Percentiles rank a stretch among this genome's conserved stretches.
These are phyloP conservation scores for Breviolum minutum DNA, from an alignment of 73 alveolate genomes.

Conservation along the genomic window DNA sequence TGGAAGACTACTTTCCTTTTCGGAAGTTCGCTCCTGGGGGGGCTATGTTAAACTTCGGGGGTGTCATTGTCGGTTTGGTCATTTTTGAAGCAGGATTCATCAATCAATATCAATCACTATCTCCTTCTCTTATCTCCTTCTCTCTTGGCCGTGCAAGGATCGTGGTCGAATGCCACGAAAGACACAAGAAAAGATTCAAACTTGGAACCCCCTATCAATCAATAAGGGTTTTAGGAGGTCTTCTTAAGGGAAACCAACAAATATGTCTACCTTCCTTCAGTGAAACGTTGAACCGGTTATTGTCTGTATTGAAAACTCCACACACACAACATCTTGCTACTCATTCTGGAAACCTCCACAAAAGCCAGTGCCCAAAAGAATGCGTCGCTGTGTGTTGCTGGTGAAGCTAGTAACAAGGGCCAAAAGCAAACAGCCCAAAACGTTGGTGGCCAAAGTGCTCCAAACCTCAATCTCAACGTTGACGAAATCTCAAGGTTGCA, in stretches of 20 bases:
- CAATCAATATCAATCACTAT: no score
- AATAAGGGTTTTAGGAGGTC: no score
- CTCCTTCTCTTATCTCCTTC: no score
- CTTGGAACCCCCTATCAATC: no score
- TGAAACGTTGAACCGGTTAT: neutral
- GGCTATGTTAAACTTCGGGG: no score
- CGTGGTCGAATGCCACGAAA: no score
- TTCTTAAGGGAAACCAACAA: neutral
- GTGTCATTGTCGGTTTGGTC: no score
- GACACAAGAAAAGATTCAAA: no score
- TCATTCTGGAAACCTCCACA: conserved; percentile 30
- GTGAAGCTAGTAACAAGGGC: neutral
- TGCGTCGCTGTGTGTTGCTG: neutral
- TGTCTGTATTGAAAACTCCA: neutral
- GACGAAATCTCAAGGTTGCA: neutral
- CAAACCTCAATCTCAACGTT: neutral
- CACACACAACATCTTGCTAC: neutral
- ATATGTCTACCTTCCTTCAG: neutral
- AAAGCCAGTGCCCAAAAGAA: conserved; percentile 85
- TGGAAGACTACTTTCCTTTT: no score
- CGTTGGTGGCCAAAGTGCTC: conserved; percentile 3
- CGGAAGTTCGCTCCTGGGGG: no score
- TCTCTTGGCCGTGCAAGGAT: no score
- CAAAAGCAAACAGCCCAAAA: conserved; percentile 14
- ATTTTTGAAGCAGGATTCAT: no score